Evolutionary conservation across 441 rosid genomes (phyloP).

Genomic region (Erysimum cheiri): DNA sequence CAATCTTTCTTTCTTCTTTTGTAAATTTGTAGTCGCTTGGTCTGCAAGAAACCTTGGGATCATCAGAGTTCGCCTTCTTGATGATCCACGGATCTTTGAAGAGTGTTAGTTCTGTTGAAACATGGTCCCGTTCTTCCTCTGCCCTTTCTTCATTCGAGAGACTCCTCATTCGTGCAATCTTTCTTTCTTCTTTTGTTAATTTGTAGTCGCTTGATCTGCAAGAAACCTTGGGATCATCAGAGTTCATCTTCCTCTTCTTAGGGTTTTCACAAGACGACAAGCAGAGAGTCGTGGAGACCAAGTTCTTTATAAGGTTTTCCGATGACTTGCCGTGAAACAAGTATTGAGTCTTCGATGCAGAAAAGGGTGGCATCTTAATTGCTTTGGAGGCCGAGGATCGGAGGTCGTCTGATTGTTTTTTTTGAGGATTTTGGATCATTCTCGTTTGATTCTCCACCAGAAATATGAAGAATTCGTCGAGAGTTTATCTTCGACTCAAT

Average conservation of each 20-base stretch:
- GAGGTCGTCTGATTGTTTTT: neutral
- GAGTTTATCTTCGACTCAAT: neutral
- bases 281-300: constrained; percentile 7
- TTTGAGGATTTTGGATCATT: constrained; percentile 1
- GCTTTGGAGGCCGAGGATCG: neutral
- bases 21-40: constrained; percentile 5
- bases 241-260: constrained; percentile 1
- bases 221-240: constrained; percentile 3
- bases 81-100: constrained; percentile 35
- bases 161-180: neutral
- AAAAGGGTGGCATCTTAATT: neutral
- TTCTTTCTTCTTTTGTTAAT: neutral
- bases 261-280: constrained; percentile 9
- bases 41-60: constrained; percentile 1
- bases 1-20: neutral
- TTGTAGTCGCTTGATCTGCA: constrained; percentile 2
- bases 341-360: neutral
- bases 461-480: neutral
- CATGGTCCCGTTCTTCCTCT: constrained; percentile 10
- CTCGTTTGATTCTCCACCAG: neutral
- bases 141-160: constrained; percentile 15
- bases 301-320: neutral
- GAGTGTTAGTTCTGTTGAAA: constrained; percentile 28
- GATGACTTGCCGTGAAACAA: neutral
- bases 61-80: neutral